Percentiles rank a stretch among this genome's conserved stretches.
Conservation (phyloP, 306 rosid genomes). For the Cucurbita pepo region DNA sequence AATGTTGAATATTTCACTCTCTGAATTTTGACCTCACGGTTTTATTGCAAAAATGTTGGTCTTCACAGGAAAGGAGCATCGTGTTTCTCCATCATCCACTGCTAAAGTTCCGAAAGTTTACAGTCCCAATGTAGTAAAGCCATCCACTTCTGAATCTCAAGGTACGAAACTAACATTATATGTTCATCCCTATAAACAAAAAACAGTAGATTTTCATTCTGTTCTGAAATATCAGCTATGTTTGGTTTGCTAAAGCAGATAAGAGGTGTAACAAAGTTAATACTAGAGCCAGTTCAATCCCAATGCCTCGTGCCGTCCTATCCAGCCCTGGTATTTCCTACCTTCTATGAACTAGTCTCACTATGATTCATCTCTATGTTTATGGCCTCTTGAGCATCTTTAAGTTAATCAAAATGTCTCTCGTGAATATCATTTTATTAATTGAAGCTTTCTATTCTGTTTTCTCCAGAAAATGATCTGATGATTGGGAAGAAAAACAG, state of each 20-base stretch:
- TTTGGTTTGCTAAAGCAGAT: slow-evolving; percentile 19
- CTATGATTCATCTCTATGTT: background rate
- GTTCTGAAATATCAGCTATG: slow-evolving; percentile 6
- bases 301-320: slow-evolving; percentile 72
- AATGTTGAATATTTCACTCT: background rate
- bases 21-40: background rate
- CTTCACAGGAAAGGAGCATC: slow-evolving; percentile 2
- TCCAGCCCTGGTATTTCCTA: slow-evolving; percentile 67
- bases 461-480: slow-evolving; percentile 45
- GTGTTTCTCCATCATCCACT: slow-evolving; percentile 16
- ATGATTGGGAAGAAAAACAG: slow-evolving; percentile 43
- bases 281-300: slow-evolving; percentile 42
- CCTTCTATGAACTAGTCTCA: background rate
- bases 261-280: slow-evolving; percentile 23
- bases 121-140: slow-evolving; percentile 18
- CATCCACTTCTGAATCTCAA: slow-evolving; percentile 26
- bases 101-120: slow-evolving; percentile 38
- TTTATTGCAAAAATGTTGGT: background rate
- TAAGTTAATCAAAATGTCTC: background rate
- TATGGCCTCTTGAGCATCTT: background rate
- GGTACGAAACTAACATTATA: slow-evolving; percentile 12
- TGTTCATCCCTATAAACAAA: background rate
- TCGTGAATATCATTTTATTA: background rate
- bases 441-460: background rate
- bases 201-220: too few species aligned